Percentiles rank a stretch among this genome's conserved stretches.
Evolutionary conservation across 257 asterid species (phyloP).

Genomic region (Fraxinus americana): DNA sequence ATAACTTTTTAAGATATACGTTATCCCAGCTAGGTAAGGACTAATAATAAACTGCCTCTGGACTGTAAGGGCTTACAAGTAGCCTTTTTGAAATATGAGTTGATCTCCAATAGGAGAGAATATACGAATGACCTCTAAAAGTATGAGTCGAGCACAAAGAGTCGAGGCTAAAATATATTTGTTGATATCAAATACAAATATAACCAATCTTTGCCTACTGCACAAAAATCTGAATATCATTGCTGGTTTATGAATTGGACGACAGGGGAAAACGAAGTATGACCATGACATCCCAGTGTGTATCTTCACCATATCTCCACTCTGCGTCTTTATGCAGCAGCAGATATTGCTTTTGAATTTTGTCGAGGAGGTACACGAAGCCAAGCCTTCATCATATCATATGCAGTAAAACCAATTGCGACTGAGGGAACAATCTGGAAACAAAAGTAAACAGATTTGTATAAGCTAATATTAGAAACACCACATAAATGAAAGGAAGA

Average conservation of each 20-base stretch:
- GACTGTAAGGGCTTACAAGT: no score
- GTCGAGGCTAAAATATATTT: no score
- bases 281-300: neutral
- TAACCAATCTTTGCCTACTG: neutral
- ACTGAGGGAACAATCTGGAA: slow-evolving; percentile 91
- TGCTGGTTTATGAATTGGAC: neutral
- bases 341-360: slow-evolving; percentile 46
- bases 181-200: neutral
- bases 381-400: slow-evolving; percentile 80
- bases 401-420: slow-evolving; percentile 90
- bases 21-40: no score
- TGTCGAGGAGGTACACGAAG: slow-evolving; percentile 83
- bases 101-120: no score
- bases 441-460: neutral
- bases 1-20: no score
- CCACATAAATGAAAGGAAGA: neutral
- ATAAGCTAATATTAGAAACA: neutral
- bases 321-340: slow-evolving; percentile 27
- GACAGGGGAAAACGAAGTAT: neutral
- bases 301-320: neutral
- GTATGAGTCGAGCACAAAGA: no score
- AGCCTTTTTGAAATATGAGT: no score
- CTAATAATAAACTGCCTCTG: no score
- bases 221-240: neutral
- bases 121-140: no score